Evolutionary conservation across 2,329 filamentous ascomycete genomes (phyloP).

Genomic region (Colletotrichum costaricense): DNA sequence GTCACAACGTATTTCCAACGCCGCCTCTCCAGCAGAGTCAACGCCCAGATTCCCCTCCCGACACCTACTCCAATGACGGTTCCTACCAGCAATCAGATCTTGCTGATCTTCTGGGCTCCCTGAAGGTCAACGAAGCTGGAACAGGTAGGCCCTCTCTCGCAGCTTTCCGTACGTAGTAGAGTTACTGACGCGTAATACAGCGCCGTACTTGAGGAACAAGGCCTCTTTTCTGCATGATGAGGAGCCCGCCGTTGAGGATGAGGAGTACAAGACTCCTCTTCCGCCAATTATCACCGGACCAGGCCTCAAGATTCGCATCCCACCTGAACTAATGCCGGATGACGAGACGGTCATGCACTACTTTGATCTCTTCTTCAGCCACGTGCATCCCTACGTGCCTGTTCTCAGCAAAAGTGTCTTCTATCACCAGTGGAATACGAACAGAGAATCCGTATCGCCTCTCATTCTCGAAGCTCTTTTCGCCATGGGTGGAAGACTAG

Average conservation of each 20-base stretch:
- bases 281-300: conserved; percentile 76
- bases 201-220: conserved; percentile 84
- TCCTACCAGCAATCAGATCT: conserved; percentile 78
- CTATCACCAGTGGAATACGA: conserved; percentile 89
- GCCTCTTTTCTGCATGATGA: conserved; percentile 62
- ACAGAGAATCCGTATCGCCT: conserved; percentile 87
- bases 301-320: conserved; percentile 86
- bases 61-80: conserved; percentile 67
- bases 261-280: conserved; percentile 78
- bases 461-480: conserved; percentile 91
- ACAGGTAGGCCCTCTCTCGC: conserved; percentile 70
- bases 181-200: conserved; percentile 54
- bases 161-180: conserved; percentile 14
- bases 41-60: conserved; percentile 55
- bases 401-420: conserved; percentile 86
- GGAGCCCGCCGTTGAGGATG: conserved; percentile 75
- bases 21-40: conserved; percentile 59
- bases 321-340: conserved; percentile 90
- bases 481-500: conserved; percentile 85
- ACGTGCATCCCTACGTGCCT: conserved; percentile 93
- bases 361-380: conserved; percentile 89
- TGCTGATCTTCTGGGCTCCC: conserved; percentile 82
- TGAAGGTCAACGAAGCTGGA: conserved; percentile 88
- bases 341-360: conserved; percentile 85
- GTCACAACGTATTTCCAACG: conserved; percentile 64